Base-by-base conservation (phyloP, 495 filamentous ascomycete species). In the Endocarpon pusillum region DNA sequence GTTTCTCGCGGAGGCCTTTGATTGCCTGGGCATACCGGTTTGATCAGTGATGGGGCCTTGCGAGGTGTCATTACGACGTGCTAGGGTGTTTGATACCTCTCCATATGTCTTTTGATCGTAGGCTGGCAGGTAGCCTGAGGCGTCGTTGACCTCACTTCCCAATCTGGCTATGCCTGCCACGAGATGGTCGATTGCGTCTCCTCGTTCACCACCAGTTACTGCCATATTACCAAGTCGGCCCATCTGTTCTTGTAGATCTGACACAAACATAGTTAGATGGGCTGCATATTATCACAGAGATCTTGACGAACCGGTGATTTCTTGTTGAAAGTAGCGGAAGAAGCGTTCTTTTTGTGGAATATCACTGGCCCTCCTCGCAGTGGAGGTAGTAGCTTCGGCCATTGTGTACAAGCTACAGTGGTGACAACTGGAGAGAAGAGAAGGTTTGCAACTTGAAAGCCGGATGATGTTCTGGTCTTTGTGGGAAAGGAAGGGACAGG, bases 91-190 rank as follows among this genome's bases (percentile, higher is more conserved):
- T n/a, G n/a, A n/a, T n/a, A 80, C 78, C 43, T 80, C 73, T 21
- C 69, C 61, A 47, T 81, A 85, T 14, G 72, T 71, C 39, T 78
- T 62, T 47, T 83, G 80, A 37, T 87, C 81, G 44, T 83, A 81
- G 3, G 78, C 67, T 4, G 81, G 78, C 18, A 85, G 63, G 36
- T 73, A 76, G 39, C 62, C 66, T 1, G 72, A 66, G 4, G 73
- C 66, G 56, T 80, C 74, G 41, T 72, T 72, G 45, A 84, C 68
- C 35, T 77, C 68, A 37, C 70, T 65, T 1, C 75, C 78, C 11
- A 86, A 62, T 24, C 66, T 59, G 14, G 69, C 63, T 34, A 86
- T 79, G 11, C 66, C 62, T 12, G 74, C 64, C 23, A 79, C 58
- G 43, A 67, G 75, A 41, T 78, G 66, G 36, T 81, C 75, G 21